Conservation (phyloP, 805 yeast genomes). For the Metschnikowia hibisci region DNA sequence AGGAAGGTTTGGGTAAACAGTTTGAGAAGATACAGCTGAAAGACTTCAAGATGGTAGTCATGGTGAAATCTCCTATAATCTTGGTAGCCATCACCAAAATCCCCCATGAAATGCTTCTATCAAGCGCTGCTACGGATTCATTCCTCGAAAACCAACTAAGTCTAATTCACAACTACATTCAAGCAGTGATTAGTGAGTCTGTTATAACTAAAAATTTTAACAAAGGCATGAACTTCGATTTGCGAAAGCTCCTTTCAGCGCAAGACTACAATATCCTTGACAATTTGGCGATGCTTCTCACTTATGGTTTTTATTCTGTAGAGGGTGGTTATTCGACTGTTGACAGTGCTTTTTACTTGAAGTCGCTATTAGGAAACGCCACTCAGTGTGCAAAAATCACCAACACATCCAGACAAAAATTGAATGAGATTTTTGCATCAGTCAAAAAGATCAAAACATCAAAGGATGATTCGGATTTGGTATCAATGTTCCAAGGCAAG, state of each 20-base stretch:
- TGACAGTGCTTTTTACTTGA: conserved; percentile 26
- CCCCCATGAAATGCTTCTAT: conserved; percentile 36
- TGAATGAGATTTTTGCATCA: conserved; percentile 51
- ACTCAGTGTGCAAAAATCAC: conserved; percentile 44
- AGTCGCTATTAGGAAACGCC: conserved; percentile 28
- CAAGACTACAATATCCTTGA: conserved; percentile 72
- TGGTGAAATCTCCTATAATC: conserved; percentile 64
- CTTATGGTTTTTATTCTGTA: conserved; percentile 29
- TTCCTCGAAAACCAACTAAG: conserved; percentile 52
- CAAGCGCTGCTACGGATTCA: not conserved
- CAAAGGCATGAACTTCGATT: conserved; percentile 74
- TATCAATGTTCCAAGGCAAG: conserved; percentile 1
- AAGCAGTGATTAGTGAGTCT: conserved; percentile 81
- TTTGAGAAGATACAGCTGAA: conserved; percentile 52
- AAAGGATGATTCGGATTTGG: conserved; percentile 3
- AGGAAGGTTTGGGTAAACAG: conserved; percentile 36
- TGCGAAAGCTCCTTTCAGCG: conserved; percentile 68
- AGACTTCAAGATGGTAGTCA: conserved; percentile 49
- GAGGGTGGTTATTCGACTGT: conserved; percentile 4
- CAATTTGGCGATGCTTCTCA: conserved; percentile 42
- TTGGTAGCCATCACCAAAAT: conserved; percentile 64
- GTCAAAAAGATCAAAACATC: conserved; percentile 20
- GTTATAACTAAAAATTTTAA: conserved; percentile 66
- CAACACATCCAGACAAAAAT: conserved; percentile 51
- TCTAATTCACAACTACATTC: conserved; percentile 66